phyloP scores from a whole-genome alignment of 331 rosid genomes.

The Rhamnella rubrinervis region DNA sequence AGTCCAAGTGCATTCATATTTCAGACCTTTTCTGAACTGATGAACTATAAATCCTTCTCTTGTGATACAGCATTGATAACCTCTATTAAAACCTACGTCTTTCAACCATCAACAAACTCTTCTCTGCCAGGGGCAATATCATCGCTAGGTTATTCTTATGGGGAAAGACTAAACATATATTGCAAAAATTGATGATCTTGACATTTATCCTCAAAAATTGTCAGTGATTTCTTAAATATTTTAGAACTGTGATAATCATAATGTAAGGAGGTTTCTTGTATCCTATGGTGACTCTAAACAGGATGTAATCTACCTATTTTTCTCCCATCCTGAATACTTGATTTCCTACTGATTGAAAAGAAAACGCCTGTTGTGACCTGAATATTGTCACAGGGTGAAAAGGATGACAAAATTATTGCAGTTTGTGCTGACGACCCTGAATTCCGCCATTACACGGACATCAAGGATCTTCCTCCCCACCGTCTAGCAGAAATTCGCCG shows the following conservation, averaged over 20 bases:
- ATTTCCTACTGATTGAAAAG: background rate
- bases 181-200: background rate
- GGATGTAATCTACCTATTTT: background rate
- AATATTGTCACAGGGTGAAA: slow-evolving; percentile 72
- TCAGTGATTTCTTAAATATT: background rate
- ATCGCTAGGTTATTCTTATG: background rate
- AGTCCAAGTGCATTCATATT: background rate
- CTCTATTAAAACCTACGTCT: background rate
- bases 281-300: background rate
- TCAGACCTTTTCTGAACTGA: background rate
- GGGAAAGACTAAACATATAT: background rate
- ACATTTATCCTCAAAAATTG: background rate
- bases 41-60: background rate
- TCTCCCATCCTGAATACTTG: background rate
- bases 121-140: background rate
- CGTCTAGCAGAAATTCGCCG: slow-evolving; percentile 94
- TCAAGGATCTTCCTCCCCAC: slow-evolving; percentile 90
- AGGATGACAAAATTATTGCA: slow-evolving; percentile 98
- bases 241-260: background rate
- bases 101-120: background rate
- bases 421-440: slow-evolving; percentile 99
- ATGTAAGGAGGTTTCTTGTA: background rate
- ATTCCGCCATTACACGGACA: slow-evolving; percentile 74
- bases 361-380: slow-evolving; percentile 9
- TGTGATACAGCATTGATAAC: background rate